Conservation (phyloP, 2,329 filamentous ascomycete genomes). For the Blumeriella jaapii region DNA sequence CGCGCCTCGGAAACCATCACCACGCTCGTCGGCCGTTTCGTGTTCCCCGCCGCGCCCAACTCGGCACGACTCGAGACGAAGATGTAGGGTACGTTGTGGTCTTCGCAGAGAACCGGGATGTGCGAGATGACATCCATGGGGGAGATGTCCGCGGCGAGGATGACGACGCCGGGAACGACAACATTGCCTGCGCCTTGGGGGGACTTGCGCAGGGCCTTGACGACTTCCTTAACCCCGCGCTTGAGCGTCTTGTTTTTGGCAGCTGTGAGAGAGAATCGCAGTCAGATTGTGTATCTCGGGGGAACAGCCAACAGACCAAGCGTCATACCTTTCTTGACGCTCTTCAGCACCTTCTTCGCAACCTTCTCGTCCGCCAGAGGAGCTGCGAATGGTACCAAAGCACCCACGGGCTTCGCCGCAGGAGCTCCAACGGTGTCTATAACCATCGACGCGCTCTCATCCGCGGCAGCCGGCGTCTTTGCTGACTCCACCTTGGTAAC, state of each 20-base stretch:
- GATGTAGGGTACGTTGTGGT: slow-evolving; percentile 94
- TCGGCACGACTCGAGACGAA: slow-evolving; percentile 89
- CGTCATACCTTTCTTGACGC: slow-evolving; percentile 43
- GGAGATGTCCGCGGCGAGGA: slow-evolving; percentile 94
- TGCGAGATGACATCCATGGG: slow-evolving; percentile 98
- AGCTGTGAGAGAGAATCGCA: slow-evolving; percentile 46
- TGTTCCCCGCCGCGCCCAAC: slow-evolving; percentile 84
- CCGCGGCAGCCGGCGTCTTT: slow-evolving; percentile 32
- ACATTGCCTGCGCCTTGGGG: slow-evolving; percentile 54
- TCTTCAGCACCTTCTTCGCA: slow-evolving; percentile 54
- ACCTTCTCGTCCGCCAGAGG: slow-evolving; percentile 72
- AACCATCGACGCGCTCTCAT: slow-evolving; percentile 25
- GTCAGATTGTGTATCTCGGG: too few species aligned
- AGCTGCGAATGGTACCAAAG: slow-evolving; percentile 73
- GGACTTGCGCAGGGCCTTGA: slow-evolving; percentile 95
- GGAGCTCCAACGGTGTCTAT: slow-evolving; percentile 31
- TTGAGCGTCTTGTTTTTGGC: slow-evolving; percentile 93
- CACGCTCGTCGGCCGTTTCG: slow-evolving; percentile 92
- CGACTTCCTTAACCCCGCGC: slow-evolving; percentile 96
- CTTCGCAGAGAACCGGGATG: slow-evolving; percentile 94
- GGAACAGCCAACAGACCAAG: not conserved
- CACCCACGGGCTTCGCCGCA: slow-evolving; percentile 37
- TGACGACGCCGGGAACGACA: slow-evolving; percentile 60
- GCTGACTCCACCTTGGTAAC: slow-evolving; percentile 46
- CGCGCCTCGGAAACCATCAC: slow-evolving; percentile 69